Base-by-base conservation (phyloP, 192 early-diverging fungal genomes). In the Obelidium mucronatum region DNA sequence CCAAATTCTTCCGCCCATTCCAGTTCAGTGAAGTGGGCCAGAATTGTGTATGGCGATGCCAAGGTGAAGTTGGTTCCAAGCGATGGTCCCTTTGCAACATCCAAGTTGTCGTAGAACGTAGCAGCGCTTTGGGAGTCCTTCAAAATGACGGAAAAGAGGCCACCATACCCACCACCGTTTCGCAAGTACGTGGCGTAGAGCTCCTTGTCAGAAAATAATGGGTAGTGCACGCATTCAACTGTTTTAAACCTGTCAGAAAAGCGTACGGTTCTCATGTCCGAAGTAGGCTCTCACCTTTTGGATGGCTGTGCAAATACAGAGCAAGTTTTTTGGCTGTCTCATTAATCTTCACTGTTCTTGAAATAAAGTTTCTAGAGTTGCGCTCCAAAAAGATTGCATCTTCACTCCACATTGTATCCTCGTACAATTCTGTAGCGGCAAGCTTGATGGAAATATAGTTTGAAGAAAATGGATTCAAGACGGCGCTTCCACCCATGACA, bases 1-100 rank as follows among this genome's bases (percentile, higher is more conserved):
- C 94, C 94, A 79, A 79, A 97, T 65, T 87, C 76, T 1, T 84
- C 87, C 22, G 95, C 97, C 97, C 97, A 98, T 33, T 97, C 96
- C 19, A 97, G 82, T 81, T 98, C 97, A 34, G 82, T 82, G 80
- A 93, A 98, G 78, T 98, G 97, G 8, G 95, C 97, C n/a, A 98
- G 75, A 26, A 98, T 93, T 0, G 96, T 95, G 77, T 98, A 98
- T 1, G 97, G 96, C 69, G 92, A 93, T 2, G 90, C 93, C 58
- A 98, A 85, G 22, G 97, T 98, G 69, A 98, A 98, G 84, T 96
- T 98, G 34, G 97, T 98, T 1, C 97, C 97, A 28, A 98, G 83
- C 2, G 94, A 96, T 22, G 97, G 97, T 1, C 97, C 97, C 77
- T 98, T 98, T 74, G 92, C 92, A 76, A 93, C 89, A 2, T 81